Percentiles rank a stretch among this genome's conserved stretches.
phyloP scores from a whole-genome alignment of 2,329 filamentous ascomycete species.

The Exophiala oligosperma region DNA sequence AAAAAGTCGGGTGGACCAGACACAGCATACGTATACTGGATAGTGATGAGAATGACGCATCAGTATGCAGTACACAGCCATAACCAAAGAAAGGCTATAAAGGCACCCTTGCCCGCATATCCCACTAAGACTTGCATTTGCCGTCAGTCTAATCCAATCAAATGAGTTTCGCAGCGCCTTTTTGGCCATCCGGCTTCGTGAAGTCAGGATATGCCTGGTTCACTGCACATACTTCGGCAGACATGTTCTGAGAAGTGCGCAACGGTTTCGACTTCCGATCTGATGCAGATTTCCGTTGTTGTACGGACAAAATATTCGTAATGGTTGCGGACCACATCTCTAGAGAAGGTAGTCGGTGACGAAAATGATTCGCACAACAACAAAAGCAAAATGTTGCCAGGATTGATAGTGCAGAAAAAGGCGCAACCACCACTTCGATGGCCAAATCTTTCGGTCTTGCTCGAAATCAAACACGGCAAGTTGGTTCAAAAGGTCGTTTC shows the following conservation, averaged over 20 bases:
- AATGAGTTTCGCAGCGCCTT: not conserved
- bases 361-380: no score
- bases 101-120: not conserved
- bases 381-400: no score
- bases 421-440: no score
- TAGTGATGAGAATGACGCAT: not conserved
- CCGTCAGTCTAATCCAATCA: not conserved
- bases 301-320: no score
- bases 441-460: no score
- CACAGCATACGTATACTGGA: not conserved
- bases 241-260: not conserved
- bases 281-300: no score
- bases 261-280: not conserved
- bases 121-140: not conserved
- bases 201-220: not conserved
- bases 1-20: not conserved
- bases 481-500: no score
- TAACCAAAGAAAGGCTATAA: not conserved
- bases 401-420: no score
- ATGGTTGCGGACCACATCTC: no score
- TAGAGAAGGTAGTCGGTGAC: no score
- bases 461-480: no score
- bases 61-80: not conserved
- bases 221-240: not conserved
- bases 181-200: not conserved